Conservation (phyloP, 148 eudicot genomes). For the Fallopia convolvulus region DNA sequence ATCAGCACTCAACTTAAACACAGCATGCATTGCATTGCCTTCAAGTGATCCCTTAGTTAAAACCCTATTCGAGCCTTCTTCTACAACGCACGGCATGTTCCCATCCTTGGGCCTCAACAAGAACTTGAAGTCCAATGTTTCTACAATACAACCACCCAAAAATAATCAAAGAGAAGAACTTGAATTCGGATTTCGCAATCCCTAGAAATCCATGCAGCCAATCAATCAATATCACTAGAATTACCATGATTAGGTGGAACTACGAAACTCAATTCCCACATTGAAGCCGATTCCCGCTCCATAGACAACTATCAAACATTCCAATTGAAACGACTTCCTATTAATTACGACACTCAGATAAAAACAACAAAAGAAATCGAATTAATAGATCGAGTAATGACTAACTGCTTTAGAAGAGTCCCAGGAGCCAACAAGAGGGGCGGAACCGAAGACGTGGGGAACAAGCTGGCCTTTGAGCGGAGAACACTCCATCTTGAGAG, state of each 20-base stretch:
- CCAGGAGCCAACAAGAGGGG: conserved; percentile 86
- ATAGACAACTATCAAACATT: conserved; percentile 39
- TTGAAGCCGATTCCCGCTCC: conserved; percentile 81
- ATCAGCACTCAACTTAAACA: conserved; percentile 59
- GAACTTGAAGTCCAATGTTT: conserved; percentile 93
- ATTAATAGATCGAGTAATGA: neutral
- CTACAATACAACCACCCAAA: conserved; percentile 28
- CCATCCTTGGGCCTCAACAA: conserved; percentile 64
- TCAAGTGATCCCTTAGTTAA: conserved; percentile 62
- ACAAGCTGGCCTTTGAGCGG: conserved; percentile 42
- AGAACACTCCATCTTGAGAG: conserved; percentile 79
- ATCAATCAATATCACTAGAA: neutral
- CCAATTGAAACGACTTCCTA: neutral
- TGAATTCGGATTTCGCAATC: neutral
- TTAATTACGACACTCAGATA: neutral
- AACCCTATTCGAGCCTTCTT: conserved; percentile 79
- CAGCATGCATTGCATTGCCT: conserved; percentile 67
- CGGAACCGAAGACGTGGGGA: conserved; percentile 90
- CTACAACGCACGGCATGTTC: conserved; percentile 49
- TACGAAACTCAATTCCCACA: conserved; percentile 92
- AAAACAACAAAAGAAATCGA: neutral
- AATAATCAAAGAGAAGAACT: neutral
- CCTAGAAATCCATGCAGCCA: neutral
- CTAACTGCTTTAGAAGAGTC: conserved; percentile 73
- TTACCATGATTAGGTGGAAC: conserved; percentile 95